Conservation (phyloP, 768 basidiomycete species). For the Boletus sp. region DNA sequence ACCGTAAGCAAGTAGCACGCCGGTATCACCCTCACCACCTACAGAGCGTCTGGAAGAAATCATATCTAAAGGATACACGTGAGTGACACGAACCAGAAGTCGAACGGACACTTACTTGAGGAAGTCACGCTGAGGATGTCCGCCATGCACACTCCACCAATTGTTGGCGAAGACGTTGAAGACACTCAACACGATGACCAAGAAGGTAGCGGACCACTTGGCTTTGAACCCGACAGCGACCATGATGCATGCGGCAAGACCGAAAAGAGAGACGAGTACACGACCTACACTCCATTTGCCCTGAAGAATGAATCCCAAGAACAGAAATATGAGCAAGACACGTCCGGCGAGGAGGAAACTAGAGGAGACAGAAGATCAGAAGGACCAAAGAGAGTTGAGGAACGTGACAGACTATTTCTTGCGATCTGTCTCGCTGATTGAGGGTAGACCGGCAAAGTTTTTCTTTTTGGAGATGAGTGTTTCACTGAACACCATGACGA, state of each 20-base stretch:
- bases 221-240: conserved; percentile 99
- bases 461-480: conserved; percentile 85
- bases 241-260: conserved; percentile 90
- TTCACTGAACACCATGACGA: conserved; percentile 99
- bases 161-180: conserved; percentile 99
- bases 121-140: conserved; percentile 96
- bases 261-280: conserved; percentile 83
- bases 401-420: conserved; percentile 84
- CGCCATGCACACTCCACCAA: conserved; percentile 92
- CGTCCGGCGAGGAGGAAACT: conserved; percentile 98
- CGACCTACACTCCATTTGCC: conserved; percentile 87
- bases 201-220: conserved; percentile 96
- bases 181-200: conserved; percentile 84
- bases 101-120: conserved; percentile 67
- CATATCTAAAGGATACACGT: conserved; percentile 59
- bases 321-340: conserved; percentile 96
- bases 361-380: conserved; percentile 5
- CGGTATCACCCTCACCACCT: neutral
- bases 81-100: conserved; percentile 10
- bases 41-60: conserved; percentile 98
- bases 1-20: conserved; percentile 6
- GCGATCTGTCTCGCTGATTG: conserved; percentile 90
- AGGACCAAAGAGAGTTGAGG: neutral
- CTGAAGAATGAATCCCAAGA: conserved; percentile 95
- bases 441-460: conserved; percentile 86